Evolutionary conservation across 371 early-diverging fungal species (phyloP).

Genomic region (Mucor plumbeus): DNA sequence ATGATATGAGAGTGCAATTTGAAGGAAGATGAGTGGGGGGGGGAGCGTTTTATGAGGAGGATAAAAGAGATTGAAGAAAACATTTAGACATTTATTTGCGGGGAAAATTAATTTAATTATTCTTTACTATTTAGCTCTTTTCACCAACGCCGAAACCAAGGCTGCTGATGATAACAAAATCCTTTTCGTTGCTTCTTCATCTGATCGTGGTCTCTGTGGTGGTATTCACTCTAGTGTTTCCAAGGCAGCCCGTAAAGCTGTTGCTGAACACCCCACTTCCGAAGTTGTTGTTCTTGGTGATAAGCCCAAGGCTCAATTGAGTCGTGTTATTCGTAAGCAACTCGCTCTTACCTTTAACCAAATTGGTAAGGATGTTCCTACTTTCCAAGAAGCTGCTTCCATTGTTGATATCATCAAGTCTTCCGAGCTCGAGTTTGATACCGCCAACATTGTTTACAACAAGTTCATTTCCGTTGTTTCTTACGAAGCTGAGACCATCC

Average conservation of each 20-base stretch:
- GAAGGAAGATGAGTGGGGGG: no score
- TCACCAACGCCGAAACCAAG: slow-evolving; percentile 78
- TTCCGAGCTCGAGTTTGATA: slow-evolving; percentile 72
- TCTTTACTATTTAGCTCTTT: slow-evolving; percentile 65
- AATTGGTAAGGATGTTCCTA: slow-evolving; percentile 89
- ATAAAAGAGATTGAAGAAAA: neutral
- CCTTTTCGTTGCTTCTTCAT: slow-evolving; percentile 84
- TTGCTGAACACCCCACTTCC: slow-evolving; percentile 61
- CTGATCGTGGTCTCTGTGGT: slow-evolving; percentile 99
- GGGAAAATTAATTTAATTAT: slow-evolving; percentile 5
- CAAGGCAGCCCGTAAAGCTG: slow-evolving; percentile 77
- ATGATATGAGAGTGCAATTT: neutral
- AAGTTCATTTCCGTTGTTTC: slow-evolving; percentile 92
- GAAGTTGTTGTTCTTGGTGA: slow-evolving; percentile 85
- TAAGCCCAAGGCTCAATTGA: slow-evolving; percentile 92
- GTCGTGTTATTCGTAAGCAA: slow-evolving; percentile 76
- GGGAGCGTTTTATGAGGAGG: neutral
- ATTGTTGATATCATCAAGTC: slow-evolving; percentile 82
- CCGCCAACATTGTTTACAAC: slow-evolving; percentile 90
- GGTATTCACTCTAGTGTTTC: slow-evolving; percentile 97
- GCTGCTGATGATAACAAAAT: slow-evolving; percentile 63
- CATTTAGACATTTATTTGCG: neutral
- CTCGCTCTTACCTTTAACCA: slow-evolving; percentile 87
- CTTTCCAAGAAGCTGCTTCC: slow-evolving; percentile 87
- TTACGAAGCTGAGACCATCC: slow-evolving; percentile 81